Evolutionary conservation across 1,284 basidiomycete genomes (phyloP).

Genomic region (Ganoderma sinense): DNA sequence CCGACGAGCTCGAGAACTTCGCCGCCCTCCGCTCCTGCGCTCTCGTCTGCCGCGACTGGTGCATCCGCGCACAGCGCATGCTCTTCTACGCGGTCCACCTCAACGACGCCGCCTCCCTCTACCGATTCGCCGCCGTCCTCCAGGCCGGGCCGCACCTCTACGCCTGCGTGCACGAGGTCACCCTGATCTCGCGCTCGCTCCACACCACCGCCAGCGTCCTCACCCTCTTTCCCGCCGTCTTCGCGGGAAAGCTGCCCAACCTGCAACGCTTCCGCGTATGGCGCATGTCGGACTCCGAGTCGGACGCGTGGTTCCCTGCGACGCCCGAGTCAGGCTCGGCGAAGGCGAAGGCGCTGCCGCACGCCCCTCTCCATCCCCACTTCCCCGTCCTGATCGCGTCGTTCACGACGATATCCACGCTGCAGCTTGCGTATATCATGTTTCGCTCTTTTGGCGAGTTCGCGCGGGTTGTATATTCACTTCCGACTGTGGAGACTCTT

Average conservation of each 20-base stretch:
- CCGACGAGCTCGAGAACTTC: not conserved
- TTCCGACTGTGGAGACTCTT: not conserved
- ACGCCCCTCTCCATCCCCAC: too few species aligned
- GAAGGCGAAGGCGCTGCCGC: too few species aligned
- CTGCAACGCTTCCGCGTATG: not conserved
- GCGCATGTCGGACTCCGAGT: not conserved
- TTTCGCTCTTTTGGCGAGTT: not conserved
- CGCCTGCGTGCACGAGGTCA: not conserved
- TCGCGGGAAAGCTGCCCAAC: not conserved
- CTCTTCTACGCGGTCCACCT: conserved; percentile 1
- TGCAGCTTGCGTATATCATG: too few species aligned
- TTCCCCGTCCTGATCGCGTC: too few species aligned
- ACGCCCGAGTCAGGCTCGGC: not conserved
- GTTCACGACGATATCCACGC: not conserved
- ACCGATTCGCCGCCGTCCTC: not conserved
- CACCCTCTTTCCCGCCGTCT: not conserved
- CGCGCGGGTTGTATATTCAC: not conserved
- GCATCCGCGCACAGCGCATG: not conserved
- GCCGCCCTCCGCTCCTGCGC: not conserved
- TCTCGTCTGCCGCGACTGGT: not conserved
- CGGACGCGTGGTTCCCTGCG: not conserved
- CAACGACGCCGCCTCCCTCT: not conserved
- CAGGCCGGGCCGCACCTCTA: not conserved
- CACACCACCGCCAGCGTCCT: not conserved
- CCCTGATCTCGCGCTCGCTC: not conserved